Evolutionary conservation across 1,284 basidiomycete genomes (phyloP), one percentile per base, ranked within the genome.

Genomic region (Moniliella sp.): DNA sequence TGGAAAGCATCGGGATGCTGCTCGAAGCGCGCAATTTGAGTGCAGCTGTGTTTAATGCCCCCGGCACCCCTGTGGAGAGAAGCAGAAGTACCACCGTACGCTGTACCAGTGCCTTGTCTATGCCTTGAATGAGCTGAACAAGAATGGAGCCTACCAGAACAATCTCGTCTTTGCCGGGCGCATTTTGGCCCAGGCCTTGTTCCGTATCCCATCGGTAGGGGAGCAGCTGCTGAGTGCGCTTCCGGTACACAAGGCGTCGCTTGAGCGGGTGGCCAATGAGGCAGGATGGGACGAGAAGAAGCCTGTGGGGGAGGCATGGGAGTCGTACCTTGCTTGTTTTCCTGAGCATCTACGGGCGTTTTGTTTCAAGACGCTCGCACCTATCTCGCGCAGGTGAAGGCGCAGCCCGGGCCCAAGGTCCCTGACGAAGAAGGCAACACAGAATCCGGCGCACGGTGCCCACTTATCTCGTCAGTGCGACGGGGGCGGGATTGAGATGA

Each of bases 131-230:
- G 51, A 54, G 43, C 40, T 54, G 26, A 54, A 54, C 40, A 54
- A 54, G 37, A 54, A 54, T 41, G 51, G 51, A 5, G 51, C 52
- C 15, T 54, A 54, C 29, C 51, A 54, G 31, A 54, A 54, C 26
- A 54, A 49, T 25, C 40, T 54, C 28, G 52, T 54, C 36, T 54
- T 54, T 23, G 50, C 51, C 0, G 51, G 51, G 11, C 40, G 51
- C 4, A 28, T 54, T n/a, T 27, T 54, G 12, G n/a, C n/a, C n/a
- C n/a, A n/a, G n/a, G 48, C 51, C 12, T 54, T 54, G 33, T 47
- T 54, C 36, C 36, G 51, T 14, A 40, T 54, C 29, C 35, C 36
- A 3, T 49, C 49, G 2, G 51, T 54, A 0, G 51, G 49, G 1
- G 48, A 45, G 40, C 51, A 54, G 35, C 32, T 54, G 21, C 39